These are phyloP conservation scores for Protea cynaroides DNA, from an alignment of 164 flowering plant genomes.

Conservation along the genomic window DNA sequence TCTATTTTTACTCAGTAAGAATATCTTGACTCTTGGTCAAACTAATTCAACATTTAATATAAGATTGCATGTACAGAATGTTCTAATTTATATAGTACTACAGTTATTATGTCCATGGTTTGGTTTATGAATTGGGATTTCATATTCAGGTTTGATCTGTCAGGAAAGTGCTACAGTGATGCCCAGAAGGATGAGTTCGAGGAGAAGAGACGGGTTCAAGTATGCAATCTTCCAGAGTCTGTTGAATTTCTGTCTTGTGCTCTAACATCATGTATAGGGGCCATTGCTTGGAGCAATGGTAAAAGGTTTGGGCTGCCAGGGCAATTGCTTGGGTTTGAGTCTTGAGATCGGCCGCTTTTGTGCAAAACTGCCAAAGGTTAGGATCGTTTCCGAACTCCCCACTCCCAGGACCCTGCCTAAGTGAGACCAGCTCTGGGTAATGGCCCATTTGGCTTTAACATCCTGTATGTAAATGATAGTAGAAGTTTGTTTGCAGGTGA, in stretches of 20 bases:
- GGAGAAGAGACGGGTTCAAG: constrained; percentile 78
- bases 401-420: no score
- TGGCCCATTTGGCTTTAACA: no score
- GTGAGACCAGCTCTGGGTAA: no score
- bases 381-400: no score
- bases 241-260: not conserved
- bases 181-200: constrained; percentile 53
- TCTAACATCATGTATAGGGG: not conserved
- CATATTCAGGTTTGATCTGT: constrained; percentile 80
- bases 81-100: not conserved
- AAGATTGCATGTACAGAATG: not conserved
- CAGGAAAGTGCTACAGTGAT: constrained; percentile 62
- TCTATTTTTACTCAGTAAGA: no score
- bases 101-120: not conserved
- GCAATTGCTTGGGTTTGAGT: no score
- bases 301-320: no score
- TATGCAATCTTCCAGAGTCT: constrained; percentile 16
- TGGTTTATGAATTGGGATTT: not conserved
- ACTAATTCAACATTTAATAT: not conserved
- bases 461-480: not conserved
- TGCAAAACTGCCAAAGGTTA: no score
- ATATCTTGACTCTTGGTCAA: not conserved
- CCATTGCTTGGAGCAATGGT: no score
- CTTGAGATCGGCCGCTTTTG: no score
- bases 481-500: constrained; percentile 45